phyloP scores from a whole-genome alignment of 345 rosid genomes.

The Sonneratia alba region DNA sequence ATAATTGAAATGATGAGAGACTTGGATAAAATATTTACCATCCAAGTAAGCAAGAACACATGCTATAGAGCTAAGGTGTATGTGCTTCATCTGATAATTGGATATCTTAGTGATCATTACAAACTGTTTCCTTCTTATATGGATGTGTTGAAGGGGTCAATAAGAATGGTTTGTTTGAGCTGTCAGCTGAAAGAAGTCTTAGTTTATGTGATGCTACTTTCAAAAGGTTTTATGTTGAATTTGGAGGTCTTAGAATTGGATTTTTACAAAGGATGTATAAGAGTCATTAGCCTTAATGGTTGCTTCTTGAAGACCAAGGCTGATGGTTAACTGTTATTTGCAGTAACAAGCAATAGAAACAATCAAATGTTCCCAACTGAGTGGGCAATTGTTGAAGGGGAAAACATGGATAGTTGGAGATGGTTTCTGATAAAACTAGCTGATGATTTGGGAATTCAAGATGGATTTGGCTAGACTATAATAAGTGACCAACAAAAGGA shows the following conservation, averaged over 20 bases:
- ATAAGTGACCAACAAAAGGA: neutral
- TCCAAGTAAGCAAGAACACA: neutral
- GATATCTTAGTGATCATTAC: neutral
- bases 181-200: neutral
- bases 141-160: neutral
- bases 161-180: neutral
- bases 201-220: neutral
- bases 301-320: neutral
- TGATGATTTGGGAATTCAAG: neutral
- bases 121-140: neutral
- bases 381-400: constrained; percentile 1
- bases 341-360: neutral
- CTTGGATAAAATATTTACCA: neutral
- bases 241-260: neutral
- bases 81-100: neutral
- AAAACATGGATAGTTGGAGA: neutral
- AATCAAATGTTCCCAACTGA: constrained; percentile 4
- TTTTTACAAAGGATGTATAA: neutral
- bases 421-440: neutral
- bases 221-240: constrained; percentile 2
- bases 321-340: neutral
- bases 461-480: neutral
- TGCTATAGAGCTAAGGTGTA: neutral
- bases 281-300: neutral
- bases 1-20: neutral